Percentiles rank a stretch among this genome's conserved stretches.
These are phyloP conservation scores for Seiridium cupressi DNA, from an alignment of 2,329 filamentous ascomycete genomes.

Conservation along the genomic window DNA sequence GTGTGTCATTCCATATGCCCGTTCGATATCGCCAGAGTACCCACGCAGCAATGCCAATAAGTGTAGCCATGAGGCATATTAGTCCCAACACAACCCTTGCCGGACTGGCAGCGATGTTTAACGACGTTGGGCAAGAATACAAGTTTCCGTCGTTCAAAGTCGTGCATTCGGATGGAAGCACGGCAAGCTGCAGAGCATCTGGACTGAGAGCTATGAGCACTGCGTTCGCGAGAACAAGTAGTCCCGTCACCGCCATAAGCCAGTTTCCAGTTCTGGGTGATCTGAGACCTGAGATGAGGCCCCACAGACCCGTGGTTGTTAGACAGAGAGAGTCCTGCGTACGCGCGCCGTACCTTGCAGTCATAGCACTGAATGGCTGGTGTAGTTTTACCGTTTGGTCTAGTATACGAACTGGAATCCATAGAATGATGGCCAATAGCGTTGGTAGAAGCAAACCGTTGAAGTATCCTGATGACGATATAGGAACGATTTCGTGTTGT, in stretches of 20 bases:
- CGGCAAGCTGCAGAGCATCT: conserved; percentile 36
- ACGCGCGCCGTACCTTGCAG: conserved; percentile 30
- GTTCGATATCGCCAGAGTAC: conserved; percentile 33
- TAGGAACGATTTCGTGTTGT: neutral
- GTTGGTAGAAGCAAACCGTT: conserved; percentile 34
- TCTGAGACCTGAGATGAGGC: conserved; percentile 31
- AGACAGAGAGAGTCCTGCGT: conserved; percentile 41
- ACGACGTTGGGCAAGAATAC: conserved; percentile 27
- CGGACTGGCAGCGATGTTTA: conserved; percentile 31
- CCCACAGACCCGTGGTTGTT: conserved; percentile 35
- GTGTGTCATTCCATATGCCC: conserved; percentile 32
- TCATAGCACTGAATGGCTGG: conserved; percentile 41
- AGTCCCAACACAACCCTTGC: conserved; percentile 31
- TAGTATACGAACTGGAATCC: conserved; percentile 34
- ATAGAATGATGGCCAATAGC: conserved; percentile 30
- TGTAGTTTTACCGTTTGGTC: conserved; percentile 35
- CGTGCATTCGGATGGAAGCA: conserved; percentile 31
- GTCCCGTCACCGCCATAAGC: conserved; percentile 34
- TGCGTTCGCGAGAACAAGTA: conserved; percentile 31
- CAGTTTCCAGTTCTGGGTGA: conserved; percentile 32
- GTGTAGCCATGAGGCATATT: conserved; percentile 26
- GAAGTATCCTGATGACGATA: conserved; percentile 32
- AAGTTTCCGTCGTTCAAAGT: conserved; percentile 5
- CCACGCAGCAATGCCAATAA: conserved; percentile 25
- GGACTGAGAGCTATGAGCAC: conserved; percentile 37